Percentiles rank a stretch among this genome's conserved stretches.
phyloP scores from a whole-genome alignment of 495 filamentous ascomycete genomes.

The Xanthoparmelia taractica region DNA sequence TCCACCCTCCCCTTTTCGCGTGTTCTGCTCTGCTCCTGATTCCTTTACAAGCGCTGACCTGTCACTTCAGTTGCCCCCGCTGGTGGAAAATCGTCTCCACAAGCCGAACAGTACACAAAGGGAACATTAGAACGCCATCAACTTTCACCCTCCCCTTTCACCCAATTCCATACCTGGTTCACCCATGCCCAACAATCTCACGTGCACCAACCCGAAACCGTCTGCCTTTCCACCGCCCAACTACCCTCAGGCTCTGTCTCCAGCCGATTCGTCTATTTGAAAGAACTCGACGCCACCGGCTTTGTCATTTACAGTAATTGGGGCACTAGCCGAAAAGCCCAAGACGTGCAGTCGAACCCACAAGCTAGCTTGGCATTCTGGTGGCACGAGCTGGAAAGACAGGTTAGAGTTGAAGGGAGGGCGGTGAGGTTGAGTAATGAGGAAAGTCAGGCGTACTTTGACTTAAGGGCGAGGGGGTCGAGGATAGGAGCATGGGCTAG shows the following conservation, averaged over 20 bases:
- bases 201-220: constrained; percentile 61
- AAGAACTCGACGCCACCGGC: constrained; percentile 61
- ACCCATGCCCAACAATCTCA: constrained; percentile 51
- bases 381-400: constrained; percentile 74
- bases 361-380: constrained; percentile 71
- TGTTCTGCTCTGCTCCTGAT: constrained; percentile 12
- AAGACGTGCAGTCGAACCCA: constrained; percentile 57
- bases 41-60: constrained; percentile 84
- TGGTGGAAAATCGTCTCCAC: constrained; percentile 63
- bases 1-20: constrained; percentile 23
- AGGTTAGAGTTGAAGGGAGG: constrained; percentile 58
- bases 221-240: constrained; percentile 73
- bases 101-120: constrained; percentile 21
- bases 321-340: constrained; percentile 58
- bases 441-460: constrained; percentile 83
- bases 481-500: constrained; percentile 92
- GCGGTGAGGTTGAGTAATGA: constrained; percentile 56
- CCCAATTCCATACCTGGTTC: constrained; percentile 88
- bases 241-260: constrained; percentile 79
- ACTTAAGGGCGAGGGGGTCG: constrained; percentile 64
- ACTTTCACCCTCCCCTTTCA: constrained; percentile 47
- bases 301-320: constrained; percentile 95
- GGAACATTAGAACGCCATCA: constrained; percentile 37
- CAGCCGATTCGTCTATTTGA: constrained; percentile 82
- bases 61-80: constrained; percentile 79